Evolutionary conservation across 371 early-diverging fungal species (phyloP).

Genomic region (Blyttiomyces sp.): DNA sequence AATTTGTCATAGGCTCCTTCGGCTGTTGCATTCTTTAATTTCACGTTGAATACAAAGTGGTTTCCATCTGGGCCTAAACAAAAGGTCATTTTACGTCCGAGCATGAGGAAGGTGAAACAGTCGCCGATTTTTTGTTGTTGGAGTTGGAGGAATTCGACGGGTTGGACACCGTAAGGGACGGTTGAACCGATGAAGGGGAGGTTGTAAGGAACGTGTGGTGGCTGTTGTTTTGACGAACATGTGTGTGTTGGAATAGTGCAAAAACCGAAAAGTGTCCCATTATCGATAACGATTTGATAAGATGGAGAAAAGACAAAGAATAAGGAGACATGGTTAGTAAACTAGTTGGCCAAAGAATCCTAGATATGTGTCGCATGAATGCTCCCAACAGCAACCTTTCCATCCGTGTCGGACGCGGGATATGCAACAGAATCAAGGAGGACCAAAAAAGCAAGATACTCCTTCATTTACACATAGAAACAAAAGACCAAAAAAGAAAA

Average conservation of each 20-base stretch:
- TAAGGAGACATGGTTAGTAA: background rate
- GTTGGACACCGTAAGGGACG: slow-evolving; percentile 83
- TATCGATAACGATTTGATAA: background rate
- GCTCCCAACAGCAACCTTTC: background rate
- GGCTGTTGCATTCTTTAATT: slow-evolving; percentile 82
- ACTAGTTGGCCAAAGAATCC: background rate
- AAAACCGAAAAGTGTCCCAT: background rate
- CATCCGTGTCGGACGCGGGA: background rate
- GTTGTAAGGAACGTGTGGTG: slow-evolving; percentile 82
- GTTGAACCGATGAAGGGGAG: slow-evolving; percentile 91
- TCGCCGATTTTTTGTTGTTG: slow-evolving; percentile 78
- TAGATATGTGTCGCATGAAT: background rate
- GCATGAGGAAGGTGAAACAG: slow-evolving; percentile 88
- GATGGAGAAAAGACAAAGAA: background rate
- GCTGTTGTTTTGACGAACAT: slow-evolving; percentile 29
- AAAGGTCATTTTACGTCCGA: slow-evolving; percentile 86
- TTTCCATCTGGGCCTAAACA: slow-evolving; percentile 91
- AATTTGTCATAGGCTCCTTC: slow-evolving; percentile 91
- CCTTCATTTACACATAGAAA: too few relatives aligned
- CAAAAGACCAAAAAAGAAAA: too few relatives aligned
- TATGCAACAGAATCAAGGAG: too few relatives aligned
- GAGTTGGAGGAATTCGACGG: slow-evolving; percentile 79
- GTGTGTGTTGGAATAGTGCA: background rate
- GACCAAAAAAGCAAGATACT: too few relatives aligned
- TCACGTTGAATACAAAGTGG: slow-evolving; percentile 93